A percentile compares a stretch with the other conserved stretches of the same genome.
Evolutionary conservation across 768 basidiomycete species (phyloP).

Genomic region (Stropharia rugosoannulata): DNA sequence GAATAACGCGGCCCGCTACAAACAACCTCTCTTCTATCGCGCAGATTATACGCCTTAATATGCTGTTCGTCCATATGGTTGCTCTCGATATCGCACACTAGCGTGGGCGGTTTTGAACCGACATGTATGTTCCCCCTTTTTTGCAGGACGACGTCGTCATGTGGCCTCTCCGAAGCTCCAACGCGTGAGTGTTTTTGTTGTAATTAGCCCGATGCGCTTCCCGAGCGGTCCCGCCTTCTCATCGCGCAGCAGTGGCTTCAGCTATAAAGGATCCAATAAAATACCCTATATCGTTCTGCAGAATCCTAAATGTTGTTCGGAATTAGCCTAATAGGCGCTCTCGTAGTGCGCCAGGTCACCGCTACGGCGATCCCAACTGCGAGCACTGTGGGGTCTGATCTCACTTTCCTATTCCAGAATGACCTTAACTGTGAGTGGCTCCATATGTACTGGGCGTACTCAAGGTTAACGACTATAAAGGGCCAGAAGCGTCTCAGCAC

Average conservation of each 20-base stretch:
- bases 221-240: no score
- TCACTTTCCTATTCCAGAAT: conserved; percentile 31
- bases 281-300: neutral
- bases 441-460: neutral
- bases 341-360: conserved; percentile 4
- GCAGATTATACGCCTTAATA: no score
- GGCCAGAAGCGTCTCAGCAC: conserved; percentile 21
- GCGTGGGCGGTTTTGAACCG: no score
- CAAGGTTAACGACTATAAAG: conserved; percentile 6
- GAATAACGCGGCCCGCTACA: no score
- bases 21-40: no score
- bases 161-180: no score
- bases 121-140: no score
- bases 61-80: no score
- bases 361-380: conserved; percentile 11
- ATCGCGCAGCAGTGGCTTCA: neutral
- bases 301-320: neutral
- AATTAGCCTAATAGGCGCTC: conserved; percentile 1
- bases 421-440: conserved; percentile 28
- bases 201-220: no score
- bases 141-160: no score
- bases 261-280: neutral
- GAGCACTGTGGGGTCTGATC: conserved; percentile 17
- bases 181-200: no score
- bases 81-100: no score